Conservation (phyloP, 345 rosid species). For the Erysimum cheiranthoides region DNA sequence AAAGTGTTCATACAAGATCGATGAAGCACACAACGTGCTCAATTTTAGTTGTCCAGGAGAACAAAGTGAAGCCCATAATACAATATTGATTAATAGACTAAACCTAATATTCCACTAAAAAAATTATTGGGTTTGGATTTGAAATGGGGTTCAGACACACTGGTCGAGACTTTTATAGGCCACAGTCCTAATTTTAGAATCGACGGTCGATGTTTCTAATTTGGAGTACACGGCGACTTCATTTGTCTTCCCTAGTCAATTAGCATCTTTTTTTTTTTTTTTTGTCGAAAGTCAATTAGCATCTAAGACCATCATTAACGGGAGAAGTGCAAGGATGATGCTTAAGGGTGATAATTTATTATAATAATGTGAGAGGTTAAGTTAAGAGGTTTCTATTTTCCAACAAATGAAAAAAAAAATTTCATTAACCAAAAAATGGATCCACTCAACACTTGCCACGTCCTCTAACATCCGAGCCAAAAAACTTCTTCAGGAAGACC, state of each 20-base stretch:
- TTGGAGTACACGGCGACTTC: not conserved
- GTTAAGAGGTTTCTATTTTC: too few species aligned
- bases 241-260: slow-evolving; percentile 2
- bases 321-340: too few species aligned
- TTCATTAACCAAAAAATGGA: too few species aligned
- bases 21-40: not conserved
- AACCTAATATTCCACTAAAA: not conserved
- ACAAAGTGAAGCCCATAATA: slow-evolving; percentile 5
- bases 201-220: not conserved
- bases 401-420: too few species aligned
- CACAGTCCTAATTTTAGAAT: slow-evolving; percentile 2
- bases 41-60: not conserved
- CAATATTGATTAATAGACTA: slow-evolving; percentile 1
- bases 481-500: too few species aligned
- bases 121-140: not conserved
- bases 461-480: too few species aligned
- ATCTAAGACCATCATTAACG: too few species aligned
- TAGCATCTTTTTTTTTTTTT: too few species aligned
- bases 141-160: not conserved
- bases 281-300: too few species aligned
- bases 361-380: too few species aligned
- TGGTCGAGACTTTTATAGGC: not conserved
- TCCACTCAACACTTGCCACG: too few species aligned
- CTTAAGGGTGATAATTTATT: too few species aligned
- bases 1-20: not conserved